phyloP scores from a whole-genome alignment of 2,329 filamentous ascomycete species.

The Falciphora oryzae region DNA sequence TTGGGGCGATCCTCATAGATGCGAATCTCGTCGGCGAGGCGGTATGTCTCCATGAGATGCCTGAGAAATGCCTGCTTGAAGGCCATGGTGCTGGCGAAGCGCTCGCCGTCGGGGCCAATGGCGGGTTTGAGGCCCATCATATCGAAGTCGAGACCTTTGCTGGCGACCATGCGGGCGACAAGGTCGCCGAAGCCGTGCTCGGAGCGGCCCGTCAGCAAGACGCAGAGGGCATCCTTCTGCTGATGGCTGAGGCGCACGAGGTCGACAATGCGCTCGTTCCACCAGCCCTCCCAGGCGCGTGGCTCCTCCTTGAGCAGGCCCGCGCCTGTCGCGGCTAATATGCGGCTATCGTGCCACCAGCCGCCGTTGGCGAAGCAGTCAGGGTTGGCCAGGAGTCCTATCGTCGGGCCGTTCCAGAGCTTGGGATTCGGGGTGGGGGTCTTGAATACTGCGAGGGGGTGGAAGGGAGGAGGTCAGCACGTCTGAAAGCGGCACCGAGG shows the following conservation, averaged over 20 bases:
- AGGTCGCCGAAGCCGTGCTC: slow-evolving; percentile 73
- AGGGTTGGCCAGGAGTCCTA: slow-evolving; percentile 69
- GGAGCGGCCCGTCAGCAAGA: slow-evolving; percentile 81
- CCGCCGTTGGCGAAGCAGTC: slow-evolving; percentile 77
- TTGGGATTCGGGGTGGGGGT: slow-evolving; percentile 85
- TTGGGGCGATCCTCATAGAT: slow-evolving; percentile 63
- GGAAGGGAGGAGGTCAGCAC: slow-evolving; percentile 11
- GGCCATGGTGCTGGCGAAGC: slow-evolving; percentile 75
- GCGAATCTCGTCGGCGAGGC: slow-evolving; percentile 72
- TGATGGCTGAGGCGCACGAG: slow-evolving; percentile 75
- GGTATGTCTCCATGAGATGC: slow-evolving; percentile 80
- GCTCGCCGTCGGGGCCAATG: slow-evolving; percentile 72
- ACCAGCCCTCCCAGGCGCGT: slow-evolving; percentile 86
- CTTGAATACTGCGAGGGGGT: slow-evolving; percentile 63
- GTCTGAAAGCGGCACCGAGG: not conserved
- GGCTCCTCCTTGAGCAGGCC: slow-evolving; percentile 77
- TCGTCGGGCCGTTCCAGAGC: slow-evolving; percentile 74
- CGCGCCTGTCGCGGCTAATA: slow-evolving; percentile 79
- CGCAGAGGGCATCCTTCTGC: slow-evolving; percentile 77
- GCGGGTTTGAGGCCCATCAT: slow-evolving; percentile 82
- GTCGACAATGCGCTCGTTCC: slow-evolving; percentile 86
- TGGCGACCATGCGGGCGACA: slow-evolving; percentile 72
- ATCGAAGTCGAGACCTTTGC: slow-evolving; percentile 79
- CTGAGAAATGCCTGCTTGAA: slow-evolving; percentile 88
- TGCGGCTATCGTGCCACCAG: slow-evolving; percentile 93